phyloP scores from a whole-genome alignment of 106 monocot species.

The Dendrobium chrysotoxum region DNA sequence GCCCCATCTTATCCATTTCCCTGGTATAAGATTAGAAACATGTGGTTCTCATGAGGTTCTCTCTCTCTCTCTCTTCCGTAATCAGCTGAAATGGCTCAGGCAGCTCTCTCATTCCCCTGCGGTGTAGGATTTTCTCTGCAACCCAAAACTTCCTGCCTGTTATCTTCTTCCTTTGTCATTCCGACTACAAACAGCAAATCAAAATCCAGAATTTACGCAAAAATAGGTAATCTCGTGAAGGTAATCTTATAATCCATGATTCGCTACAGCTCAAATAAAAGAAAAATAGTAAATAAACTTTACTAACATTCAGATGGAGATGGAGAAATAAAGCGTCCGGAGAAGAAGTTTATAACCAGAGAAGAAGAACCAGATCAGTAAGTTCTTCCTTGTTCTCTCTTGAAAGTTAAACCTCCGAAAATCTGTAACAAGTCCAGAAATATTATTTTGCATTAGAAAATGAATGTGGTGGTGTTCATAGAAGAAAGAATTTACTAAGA shows the following conservation, averaged over 20 bases:
- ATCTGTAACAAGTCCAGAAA: too few species aligned
- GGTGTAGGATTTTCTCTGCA: constrained; percentile 9
- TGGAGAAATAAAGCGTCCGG: constrained; percentile 37
- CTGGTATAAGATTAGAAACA: neutral
- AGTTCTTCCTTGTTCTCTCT: neutral
- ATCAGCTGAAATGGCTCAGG: constrained; percentile 28
- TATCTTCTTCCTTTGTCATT: neutral
- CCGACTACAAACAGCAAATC: constrained; percentile 6
- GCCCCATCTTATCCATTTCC: neutral
- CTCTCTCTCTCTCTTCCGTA: neutral
- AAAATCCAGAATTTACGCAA: constrained; percentile 30
- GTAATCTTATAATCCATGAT: neutral
- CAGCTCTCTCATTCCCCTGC: constrained; percentile 23
- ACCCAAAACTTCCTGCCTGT: constrained; percentile 11
- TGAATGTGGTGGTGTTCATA: too few species aligned
- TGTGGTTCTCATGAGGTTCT: neutral
- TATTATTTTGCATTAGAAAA: too few species aligned
- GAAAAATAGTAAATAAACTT: neutral
- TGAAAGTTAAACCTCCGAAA: too few species aligned
- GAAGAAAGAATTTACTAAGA: too few species aligned
- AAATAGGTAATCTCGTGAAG: constrained; percentile 21
- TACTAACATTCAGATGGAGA: constrained; percentile 36
- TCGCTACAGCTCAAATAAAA: neutral
- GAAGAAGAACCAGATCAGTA: constrained; percentile 91
- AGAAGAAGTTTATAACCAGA: constrained; percentile 97